Base-by-base conservation (phyloP, 2,329 filamentous ascomycete genomes). In the Bipolaris sorokiniana region DNA sequence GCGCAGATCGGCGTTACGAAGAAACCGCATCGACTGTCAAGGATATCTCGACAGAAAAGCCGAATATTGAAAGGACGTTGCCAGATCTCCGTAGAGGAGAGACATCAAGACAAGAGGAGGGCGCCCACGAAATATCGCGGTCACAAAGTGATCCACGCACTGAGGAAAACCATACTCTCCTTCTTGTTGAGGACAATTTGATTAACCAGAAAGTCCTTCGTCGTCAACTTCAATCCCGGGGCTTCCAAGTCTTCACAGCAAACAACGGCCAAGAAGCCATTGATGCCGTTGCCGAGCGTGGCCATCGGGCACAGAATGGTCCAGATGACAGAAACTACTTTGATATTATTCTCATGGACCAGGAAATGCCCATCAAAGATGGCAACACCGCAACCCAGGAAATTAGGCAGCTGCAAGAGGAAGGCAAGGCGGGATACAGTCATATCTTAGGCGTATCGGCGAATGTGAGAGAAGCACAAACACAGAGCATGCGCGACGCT, bases 151-250 rank as follows among this genome's bases (percentile, higher is more conserved):
- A 59, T 15, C 48, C 61, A n/a, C 56, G 49, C 3, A 60, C 58
- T 3, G 62, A 70, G 18, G 44, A 51, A 3, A 65, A 64, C 9
- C 58, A 62, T 9, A 74, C 69, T 1, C 54, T 77, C 6, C 71
- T 83, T 0, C 66, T 83, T 0, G 81, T 82, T 0, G 81, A 83
- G 58, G 81, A 82, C 57, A 83, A 83, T 44, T 52, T 76, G 2
- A 78, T 83, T 52, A 83, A 83, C 20, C 74, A 82, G 0, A 80
- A 80, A 18, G 81, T 83, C 23, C 62, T 83, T 26, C 73, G 77
- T 13, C 80, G 82, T 63, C 82, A 83, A 61, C 79, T 81, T 48
- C 76, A 78, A 51, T 78, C 78, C 40, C 72, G 79, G 10, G 73
- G 76, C 0, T 72, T 81, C 22, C 73, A 78, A 15, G 81, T 73